Evolutionary conservation across 768 basidiomycete genomes (phyloP).

Genomic region (Phlebiopsis flavidoalba): DNA sequence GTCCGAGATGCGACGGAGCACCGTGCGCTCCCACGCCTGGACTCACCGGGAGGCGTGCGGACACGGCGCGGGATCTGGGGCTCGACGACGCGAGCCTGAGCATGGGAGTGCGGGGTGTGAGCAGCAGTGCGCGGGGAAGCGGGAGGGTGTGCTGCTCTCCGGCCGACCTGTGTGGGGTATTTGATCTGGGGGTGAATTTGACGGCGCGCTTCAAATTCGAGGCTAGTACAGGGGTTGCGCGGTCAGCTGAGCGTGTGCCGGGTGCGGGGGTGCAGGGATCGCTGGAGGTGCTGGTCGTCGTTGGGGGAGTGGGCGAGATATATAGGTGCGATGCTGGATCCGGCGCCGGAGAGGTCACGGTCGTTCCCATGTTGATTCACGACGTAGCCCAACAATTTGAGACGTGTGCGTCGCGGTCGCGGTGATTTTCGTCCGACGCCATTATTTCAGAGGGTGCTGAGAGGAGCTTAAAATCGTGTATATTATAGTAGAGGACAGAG

Average conservation of each 20-base stretch:
- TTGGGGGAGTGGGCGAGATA: not conserved
- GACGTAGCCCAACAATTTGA: not conserved
- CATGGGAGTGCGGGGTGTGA: slow-evolving; percentile 1
- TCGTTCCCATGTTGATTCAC: not conserved
- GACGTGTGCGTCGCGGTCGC: not conserved
- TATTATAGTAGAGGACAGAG: not conserved
- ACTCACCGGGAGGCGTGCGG: slow-evolving; percentile 8
- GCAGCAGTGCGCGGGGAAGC: not conserved
- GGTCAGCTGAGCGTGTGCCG: not conserved
- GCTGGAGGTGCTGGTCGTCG: not conserved
- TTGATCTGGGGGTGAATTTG: slow-evolving; percentile 9
- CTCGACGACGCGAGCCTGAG: slow-evolving; percentile 8
- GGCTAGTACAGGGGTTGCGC: not conserved
- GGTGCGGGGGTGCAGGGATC: not conserved
- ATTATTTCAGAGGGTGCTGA: not conserved
- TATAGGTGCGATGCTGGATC: not conserved
- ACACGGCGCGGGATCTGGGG: slow-evolving; percentile 6
- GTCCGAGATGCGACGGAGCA: not conserved
- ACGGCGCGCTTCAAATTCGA: slow-evolving; percentile 9
- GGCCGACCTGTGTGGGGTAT: slow-evolving; percentile 5
- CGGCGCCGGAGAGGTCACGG: not conserved
- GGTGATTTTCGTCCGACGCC: not conserved
- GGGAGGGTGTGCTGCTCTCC: slow-evolving; percentile 1
- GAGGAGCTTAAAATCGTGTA: not conserved
- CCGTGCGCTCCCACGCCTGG: not conserved